Percentiles rank a stretch among this genome's conserved stretches.
Evolutionary conservation across 768 basidiomycete genomes (phyloP).

Genomic region (Tulasnella sp.): DNA sequence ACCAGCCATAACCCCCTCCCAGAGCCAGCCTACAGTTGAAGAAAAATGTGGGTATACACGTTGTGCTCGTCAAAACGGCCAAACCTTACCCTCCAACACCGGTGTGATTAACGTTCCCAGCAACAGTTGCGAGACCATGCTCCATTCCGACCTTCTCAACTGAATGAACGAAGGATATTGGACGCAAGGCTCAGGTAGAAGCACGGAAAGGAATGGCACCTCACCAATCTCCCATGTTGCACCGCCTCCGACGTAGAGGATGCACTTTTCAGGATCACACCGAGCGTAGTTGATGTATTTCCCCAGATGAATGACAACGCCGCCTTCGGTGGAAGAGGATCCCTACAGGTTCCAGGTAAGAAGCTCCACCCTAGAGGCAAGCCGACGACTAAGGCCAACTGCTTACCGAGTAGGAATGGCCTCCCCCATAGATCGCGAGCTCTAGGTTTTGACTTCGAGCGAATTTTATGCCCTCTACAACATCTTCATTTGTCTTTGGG

Average conservation of each 20-base stretch:
- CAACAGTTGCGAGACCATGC: constrained; percentile 19
- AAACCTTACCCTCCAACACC: constrained; percentile 26
- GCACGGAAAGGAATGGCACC: too few relatives aligned
- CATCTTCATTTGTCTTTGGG: constrained; percentile 39
- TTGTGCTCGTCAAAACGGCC: too few relatives aligned
- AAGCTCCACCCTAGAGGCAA: too few relatives aligned
- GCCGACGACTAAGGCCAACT: too few relatives aligned
- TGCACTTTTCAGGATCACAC: constrained; percentile 40
- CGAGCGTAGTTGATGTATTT: constrained; percentile 41
- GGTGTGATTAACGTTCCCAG: background rate
- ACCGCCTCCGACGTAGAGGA: constrained; percentile 44
- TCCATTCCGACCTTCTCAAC: background rate
- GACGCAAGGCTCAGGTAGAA: too few relatives aligned
- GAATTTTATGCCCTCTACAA: constrained; percentile 37
- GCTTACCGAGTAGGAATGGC: constrained; percentile 37
- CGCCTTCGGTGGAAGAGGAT: constrained; percentile 43
- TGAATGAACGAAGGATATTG: background rate
- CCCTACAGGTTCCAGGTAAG: too few relatives aligned
- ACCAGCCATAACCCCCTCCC: constrained; percentile 61
- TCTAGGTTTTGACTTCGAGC: constrained; percentile 36
- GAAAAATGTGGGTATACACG: too few relatives aligned
- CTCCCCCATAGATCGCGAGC: constrained; percentile 44
- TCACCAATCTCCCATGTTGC: constrained; percentile 30
- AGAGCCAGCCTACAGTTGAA: constrained; percentile 51
- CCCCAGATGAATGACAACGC: constrained; percentile 45